Base-by-base conservation (phyloP, 441 rosid genomes). In the Adansonia gregorii region DNA sequence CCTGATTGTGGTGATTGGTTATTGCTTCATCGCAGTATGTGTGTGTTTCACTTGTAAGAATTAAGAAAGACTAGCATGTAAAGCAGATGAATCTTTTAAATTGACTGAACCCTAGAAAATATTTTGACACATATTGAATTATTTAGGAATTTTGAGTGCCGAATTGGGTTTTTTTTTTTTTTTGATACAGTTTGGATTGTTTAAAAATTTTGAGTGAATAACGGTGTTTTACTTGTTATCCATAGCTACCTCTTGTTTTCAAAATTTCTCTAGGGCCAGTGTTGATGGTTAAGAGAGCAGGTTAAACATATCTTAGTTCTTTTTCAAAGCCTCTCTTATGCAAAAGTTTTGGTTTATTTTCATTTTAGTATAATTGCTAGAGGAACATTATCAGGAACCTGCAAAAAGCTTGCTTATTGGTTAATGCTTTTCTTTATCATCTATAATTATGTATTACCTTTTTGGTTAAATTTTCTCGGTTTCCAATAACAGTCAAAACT, bases 331-430 rank as follows among this genome's bases (percentile, higher is more conserved):
- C 45, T 72, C 35, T 59, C 10, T 72, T 54, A 35, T 52, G 74
- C 43, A n/a, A 9, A 52, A 51, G 45, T 31, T 71, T 31, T 71
- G 74, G 61, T 45, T 31, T 72, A 39, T 35, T 39, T 72, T 10
- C 1, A 39, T 55, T 35, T 72, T 41, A 11, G 31, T 54, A 17
- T 12, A 3, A 6, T 73, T 73, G 67, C 55, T 56, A 1, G 65
- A 72, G 52, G 54, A 71, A n/a, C 24, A 15, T 51, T 54, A 67
- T 71, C 63, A 54, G 75, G 63, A 17, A 54, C 9, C 27, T 2
- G 19, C 15, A 8, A 19, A 58, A 56, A 39, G 11, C 52, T 56
- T 56, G 64, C 17, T 54, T 9, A 31, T 54, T 35, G 27, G 51
- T 4, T 15, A 54, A 54, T 35, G 27, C 6, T 39, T 56, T 41